These are phyloP conservation scores for Colletotrichum liriopes DNA, from an alignment of 2,329 filamentous ascomycete genomes.

Conservation along the genomic window DNA sequence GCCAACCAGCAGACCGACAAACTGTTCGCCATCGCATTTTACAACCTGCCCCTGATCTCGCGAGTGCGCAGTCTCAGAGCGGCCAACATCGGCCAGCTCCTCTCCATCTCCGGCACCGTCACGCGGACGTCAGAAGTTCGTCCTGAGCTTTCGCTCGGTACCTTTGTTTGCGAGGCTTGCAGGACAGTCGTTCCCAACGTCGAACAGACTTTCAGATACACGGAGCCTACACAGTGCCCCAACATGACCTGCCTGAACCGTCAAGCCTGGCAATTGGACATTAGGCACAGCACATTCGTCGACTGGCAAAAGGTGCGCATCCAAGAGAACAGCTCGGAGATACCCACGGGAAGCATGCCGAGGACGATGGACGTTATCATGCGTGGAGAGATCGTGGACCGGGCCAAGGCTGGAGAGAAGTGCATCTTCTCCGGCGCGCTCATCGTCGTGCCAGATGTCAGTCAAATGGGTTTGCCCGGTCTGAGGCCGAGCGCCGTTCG, in stretches of 20 bases:
- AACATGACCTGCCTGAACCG: constrained; percentile 91
- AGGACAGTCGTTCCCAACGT: constrained; percentile 89
- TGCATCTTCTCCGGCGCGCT: constrained; percentile 97
- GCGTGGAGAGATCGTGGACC: constrained; percentile 96
- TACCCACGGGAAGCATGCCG: constrained; percentile 98
- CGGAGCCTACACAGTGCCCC: constrained; percentile 95
- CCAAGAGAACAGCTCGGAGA: constrained; percentile 98
- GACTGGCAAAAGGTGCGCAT: constrained; percentile 99
- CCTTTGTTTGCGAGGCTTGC: constrained; percentile 92
- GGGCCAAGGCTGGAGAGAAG: constrained; percentile 97
- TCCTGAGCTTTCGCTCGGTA: constrained; percentile 91
- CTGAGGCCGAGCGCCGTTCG: constrained; percentile 86
- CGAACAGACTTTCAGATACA: constrained; percentile 98
- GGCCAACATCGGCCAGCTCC: constrained; percentile 89
- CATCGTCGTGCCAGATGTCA: constrained; percentile 97
- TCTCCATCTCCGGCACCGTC: constrained; percentile 97
- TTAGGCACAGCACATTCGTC: constrained; percentile 96
- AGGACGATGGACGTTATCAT: constrained; percentile 97
- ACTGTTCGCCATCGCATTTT: constrained; percentile 92
- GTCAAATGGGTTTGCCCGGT: constrained; percentile 92
- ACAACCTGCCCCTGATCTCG: constrained; percentile 91
- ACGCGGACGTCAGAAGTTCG: constrained; percentile 97
- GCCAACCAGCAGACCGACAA: constrained; percentile 97
- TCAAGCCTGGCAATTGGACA: constrained; percentile 95
- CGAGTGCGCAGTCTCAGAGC: constrained; percentile 89